Evolutionary conservation across 108 stramenopile genomes (phyloP), one percentile per base, ranked within the genome.

Genomic region (Cyclostephanos tholiformis): DNA sequence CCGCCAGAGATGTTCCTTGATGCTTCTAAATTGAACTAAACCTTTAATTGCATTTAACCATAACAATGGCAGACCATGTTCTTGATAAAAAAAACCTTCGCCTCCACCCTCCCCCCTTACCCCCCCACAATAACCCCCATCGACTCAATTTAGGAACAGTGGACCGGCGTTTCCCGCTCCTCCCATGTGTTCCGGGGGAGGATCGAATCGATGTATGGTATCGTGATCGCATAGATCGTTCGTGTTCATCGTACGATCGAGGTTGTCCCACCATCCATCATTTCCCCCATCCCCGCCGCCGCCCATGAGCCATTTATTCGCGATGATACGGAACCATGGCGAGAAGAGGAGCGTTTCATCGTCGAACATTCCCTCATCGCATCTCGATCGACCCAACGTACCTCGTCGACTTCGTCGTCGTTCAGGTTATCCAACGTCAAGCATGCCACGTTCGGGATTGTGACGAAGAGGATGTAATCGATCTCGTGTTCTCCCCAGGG

Each of bases 401-500:
- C 59, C 29, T 72, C 96, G 46, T 85, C 82, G 2, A 98, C 97
- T 80, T 99, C 99, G 43, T 99, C 96, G 22, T 93, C 88, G 66
- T 97, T 90, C 0, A 93, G 95, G 27, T 14, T 14, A 6, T 82
- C 72, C 20, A 98, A 49, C 12, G 85, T 87, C 0, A 97, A 70
- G 11, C 70, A 79, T 10, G 82, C 70, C 66, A 91, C 93, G 75
- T 67, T 62, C 25, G 82, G 77, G 20, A 96, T 77, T 5, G 74
- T 75, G 63, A 76, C 80, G 73, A 98, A 91, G 29, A 99, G 90
- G 38, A 99, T 92, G 76, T 98, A 98, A 77, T 99, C 99, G 67
- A 99, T 97, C 79, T 99, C 99, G 69, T 99, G 98, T 61, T 99
- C 99, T 38, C 99, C 98, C 99, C 99, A 99, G 0, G 93, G 93